Evolutionary conservation across 2,329 filamentous ascomycete genomes (phyloP), one percentile per base, ranked within the genome.

Genomic region (Neodidymelliopsis sp.): DNA sequence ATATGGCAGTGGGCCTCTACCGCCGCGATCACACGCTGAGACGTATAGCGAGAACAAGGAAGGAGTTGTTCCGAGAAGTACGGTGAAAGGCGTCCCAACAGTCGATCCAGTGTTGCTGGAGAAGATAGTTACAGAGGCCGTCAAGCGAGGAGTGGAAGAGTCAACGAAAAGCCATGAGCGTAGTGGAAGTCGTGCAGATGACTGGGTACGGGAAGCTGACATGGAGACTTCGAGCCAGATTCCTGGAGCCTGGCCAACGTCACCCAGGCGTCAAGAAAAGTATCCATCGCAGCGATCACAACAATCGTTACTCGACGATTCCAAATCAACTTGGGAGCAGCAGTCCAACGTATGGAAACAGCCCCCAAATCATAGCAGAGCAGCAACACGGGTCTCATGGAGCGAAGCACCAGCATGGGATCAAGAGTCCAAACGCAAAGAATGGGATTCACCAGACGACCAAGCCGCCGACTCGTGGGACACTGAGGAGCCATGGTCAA

Each of bases 1-100:
- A 18, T 70, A 70, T 12, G 67, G 66, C 11, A 60, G 55, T 22
- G 63, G 66, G 8, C 65, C 66, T 12, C 54, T 70, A 18, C 66
- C 60, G 2, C 30, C 40, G 2, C 49, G 18, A 18, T 28, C 49
- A 4, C 23, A 16, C 4, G 18, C 11, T 23, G 35, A 41, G 3
- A 34, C 22, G 1, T 42, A 44, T 30, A 19, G 10, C 34, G 38
- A 44, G n/a, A 51, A 19, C 23, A 23, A 31, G 11, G 25, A 22
- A 22, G 46, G 28, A 4, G 11, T 12, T 1, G 28, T 19, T 9
- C 18, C 30, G 1, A 31, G 22, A 23, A 20, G 3, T 10, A 7
- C 8, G 10, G 24, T 10, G 4, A 13, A 20, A 1, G 25, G 52
- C 23, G 38, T 41, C 7, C 44, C 53, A 5, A 10, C 22, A 6